Conservation (phyloP, 176 grass and related monocot genomes). For the Aechmea fasciata region DNA sequence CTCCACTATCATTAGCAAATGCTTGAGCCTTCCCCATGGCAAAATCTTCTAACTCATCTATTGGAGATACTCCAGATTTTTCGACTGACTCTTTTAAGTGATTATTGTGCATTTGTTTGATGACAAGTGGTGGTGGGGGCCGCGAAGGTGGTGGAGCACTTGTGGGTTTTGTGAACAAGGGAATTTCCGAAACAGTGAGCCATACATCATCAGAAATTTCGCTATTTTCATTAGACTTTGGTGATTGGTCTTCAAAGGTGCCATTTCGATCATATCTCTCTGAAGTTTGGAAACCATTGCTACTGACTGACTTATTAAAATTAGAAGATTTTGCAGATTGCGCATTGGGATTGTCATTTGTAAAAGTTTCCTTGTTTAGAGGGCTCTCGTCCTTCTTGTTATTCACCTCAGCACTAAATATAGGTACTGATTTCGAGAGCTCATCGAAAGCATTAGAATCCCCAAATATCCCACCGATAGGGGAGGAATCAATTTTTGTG, state of each 20-base stretch:
- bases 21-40: slow-evolving; percentile 40
- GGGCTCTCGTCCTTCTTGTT: slow-evolving; percentile 35
- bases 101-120: slow-evolving; percentile 14
- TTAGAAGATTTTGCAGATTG: slow-evolving; percentile 47
- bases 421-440: slow-evolving; percentile 35
- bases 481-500: slow-evolving; percentile 25
- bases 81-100: slow-evolving; percentile 40
- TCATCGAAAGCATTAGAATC: slow-evolving; percentile 40
- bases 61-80: slow-evolving; percentile 39
- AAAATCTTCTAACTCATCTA: slow-evolving; percentile 70
- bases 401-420: slow-evolving; percentile 42
- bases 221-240: slow-evolving; percentile 33
- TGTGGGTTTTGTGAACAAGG: slow-evolving; percentile 74
- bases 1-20: slow-evolving; percentile 22
- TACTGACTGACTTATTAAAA: slow-evolving; percentile 19
- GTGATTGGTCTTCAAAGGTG: slow-evolving; percentile 35
- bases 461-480: slow-evolving; percentile 36
- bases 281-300: slow-evolving; percentile 30
- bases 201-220: slow-evolving; percentile 75
- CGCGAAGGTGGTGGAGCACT: slow-evolving; percentile 80
- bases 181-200: slow-evolving; percentile 96
- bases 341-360: slow-evolving; percentile 30
- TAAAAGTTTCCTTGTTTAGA: slow-evolving; percentile 37
- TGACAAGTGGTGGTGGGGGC: slow-evolving; percentile 51
- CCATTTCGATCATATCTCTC: too few relatives aligned